A percentile compares a stretch with the other conserved stretches of the same genome.
Conservation (phyloP, 2,329 filamentous ascomycete species). For the Ascochyta koolunga region DNA sequence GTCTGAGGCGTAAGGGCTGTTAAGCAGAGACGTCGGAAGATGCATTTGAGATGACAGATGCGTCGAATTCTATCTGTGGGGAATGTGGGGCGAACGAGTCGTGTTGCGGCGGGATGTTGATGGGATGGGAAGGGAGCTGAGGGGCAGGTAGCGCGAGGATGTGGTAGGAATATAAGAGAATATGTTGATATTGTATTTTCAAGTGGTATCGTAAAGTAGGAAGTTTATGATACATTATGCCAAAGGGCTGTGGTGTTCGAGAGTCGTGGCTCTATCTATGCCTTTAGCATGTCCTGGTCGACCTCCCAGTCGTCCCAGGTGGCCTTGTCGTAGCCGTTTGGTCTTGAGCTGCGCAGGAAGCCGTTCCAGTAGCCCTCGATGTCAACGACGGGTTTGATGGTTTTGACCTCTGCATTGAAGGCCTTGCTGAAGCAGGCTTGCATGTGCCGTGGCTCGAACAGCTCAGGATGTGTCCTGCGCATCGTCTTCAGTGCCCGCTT, state of each 20-base stretch:
- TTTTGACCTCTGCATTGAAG: conserved; percentile 54
- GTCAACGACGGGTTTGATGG: conserved; percentile 54
- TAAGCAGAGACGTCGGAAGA: conserved; percentile 12
- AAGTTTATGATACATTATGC: too few relatives aligned
- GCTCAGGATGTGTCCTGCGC: conserved; percentile 58
- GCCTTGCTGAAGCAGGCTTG: conserved; percentile 57
- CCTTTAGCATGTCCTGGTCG: conserved; percentile 46
- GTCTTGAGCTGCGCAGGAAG: conserved; percentile 56
- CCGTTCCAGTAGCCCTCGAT: conserved; percentile 57
- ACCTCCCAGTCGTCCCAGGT: conserved; percentile 56
- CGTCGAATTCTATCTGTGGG: conserved; percentile 2
- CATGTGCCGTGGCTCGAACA: conserved; percentile 58
- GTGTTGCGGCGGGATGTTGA: background rate
- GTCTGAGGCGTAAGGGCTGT: background rate
- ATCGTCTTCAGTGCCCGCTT: conserved; percentile 63
- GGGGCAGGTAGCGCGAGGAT: background rate
- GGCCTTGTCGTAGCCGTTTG: conserved; percentile 59
- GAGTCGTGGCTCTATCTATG: conserved; percentile 2
- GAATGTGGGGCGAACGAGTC: conserved; percentile 9
- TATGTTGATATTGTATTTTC: background rate
- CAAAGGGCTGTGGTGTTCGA: background rate
- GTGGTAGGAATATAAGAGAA: too few relatives aligned
- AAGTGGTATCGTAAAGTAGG: background rate
- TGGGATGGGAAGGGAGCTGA: background rate
- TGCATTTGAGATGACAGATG: conserved; percentile 5